These are phyloP conservation scores for Penicillium occitanis DNA, from an alignment of 2,329 filamentous ascomycete species.

Conservation along the genomic window DNA sequence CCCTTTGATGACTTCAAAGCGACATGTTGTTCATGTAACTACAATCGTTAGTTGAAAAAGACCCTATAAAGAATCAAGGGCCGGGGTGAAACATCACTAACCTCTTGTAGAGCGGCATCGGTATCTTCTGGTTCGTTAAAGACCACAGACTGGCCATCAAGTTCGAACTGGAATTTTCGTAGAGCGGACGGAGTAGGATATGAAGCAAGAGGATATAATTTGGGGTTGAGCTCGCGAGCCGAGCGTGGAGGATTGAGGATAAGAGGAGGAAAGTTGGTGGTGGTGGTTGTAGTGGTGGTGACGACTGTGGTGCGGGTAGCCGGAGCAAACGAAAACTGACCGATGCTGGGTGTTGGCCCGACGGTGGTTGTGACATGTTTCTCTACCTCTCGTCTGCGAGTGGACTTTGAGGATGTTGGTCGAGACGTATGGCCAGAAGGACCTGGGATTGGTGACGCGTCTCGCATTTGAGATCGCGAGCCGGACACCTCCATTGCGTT, in stretches of 20 bases:
- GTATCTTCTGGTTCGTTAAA: slow-evolving; percentile 64
- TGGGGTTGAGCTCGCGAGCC: slow-evolving; percentile 72
- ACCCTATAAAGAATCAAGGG: background rate
- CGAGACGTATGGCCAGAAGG: slow-evolving; percentile 15
- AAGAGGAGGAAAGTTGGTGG: slow-evolving; percentile 77
- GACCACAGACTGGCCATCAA: slow-evolving; percentile 60
- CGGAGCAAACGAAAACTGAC: slow-evolving; percentile 62
- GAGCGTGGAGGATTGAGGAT: slow-evolving; percentile 71
- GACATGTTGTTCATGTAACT: slow-evolving; percentile 48
- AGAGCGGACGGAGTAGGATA: slow-evolving; percentile 79
- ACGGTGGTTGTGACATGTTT: slow-evolving; percentile 28
- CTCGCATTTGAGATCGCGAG: slow-evolving; percentile 21
- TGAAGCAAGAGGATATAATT: slow-evolving; percentile 83
- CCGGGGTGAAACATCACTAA: slow-evolving; percentile 35
- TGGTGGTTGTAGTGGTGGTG: slow-evolving; percentile 89
- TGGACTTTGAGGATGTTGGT: slow-evolving; percentile 17
- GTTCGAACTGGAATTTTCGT: slow-evolving; percentile 72
- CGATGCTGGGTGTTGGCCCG: slow-evolving; percentile 47
- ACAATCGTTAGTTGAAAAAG: slow-evolving; percentile 9
- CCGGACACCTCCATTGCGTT: slow-evolving; percentile 19
- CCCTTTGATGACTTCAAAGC: slow-evolving; percentile 50
- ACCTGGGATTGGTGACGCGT: slow-evolving; percentile 22
- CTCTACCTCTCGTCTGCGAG: slow-evolving; percentile 31
- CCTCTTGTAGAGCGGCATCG: slow-evolving; percentile 54
- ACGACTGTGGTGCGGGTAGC: slow-evolving; percentile 67